Conservation (phyloP, 257 asterid species). For the Fraxinus anomala region DNA sequence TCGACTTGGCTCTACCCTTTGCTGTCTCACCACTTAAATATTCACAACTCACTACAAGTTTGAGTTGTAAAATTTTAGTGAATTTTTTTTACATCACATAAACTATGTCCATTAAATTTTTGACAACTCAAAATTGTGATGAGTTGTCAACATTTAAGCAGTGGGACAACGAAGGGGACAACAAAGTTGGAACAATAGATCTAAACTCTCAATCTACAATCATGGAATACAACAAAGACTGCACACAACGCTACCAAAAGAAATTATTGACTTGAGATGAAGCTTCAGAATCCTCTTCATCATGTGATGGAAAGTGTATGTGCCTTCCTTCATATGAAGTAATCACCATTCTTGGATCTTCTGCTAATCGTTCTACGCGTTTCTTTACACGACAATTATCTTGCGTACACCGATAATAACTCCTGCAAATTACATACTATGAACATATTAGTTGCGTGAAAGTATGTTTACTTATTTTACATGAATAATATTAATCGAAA, state of each 20-base stretch:
- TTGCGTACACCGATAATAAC: slow-evolving; percentile 86
- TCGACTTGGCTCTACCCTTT: no score
- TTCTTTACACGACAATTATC: slow-evolving; percentile 87
- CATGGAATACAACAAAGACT: not conserved
- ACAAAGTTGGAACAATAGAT: no score
- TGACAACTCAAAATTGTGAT: no score
- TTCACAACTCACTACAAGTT: no score
- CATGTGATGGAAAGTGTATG: slow-evolving; percentile 74
- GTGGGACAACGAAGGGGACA: no score
- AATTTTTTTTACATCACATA: no score
- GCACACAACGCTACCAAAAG: slow-evolving; percentile 51
- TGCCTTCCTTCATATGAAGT: slow-evolving; percentile 94
- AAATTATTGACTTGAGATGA: slow-evolving; percentile 54
- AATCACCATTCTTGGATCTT: slow-evolving; percentile 95
- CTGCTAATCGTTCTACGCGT: slow-evolving; percentile 78
- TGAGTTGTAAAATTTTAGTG: no score
- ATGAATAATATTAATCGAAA: no score
- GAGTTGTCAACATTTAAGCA: no score
- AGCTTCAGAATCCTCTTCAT: slow-evolving; percentile 61
- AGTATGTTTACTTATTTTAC: no score
- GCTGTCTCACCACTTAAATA: no score
- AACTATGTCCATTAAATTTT: no score
- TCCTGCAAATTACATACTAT: slow-evolving; percentile 44
- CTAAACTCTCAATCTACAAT: not conserved
- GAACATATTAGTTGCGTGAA: not conserved